phyloP scores from a whole-genome alignment of 202 grass and related monocot species.

The Setaria italica region DNA sequence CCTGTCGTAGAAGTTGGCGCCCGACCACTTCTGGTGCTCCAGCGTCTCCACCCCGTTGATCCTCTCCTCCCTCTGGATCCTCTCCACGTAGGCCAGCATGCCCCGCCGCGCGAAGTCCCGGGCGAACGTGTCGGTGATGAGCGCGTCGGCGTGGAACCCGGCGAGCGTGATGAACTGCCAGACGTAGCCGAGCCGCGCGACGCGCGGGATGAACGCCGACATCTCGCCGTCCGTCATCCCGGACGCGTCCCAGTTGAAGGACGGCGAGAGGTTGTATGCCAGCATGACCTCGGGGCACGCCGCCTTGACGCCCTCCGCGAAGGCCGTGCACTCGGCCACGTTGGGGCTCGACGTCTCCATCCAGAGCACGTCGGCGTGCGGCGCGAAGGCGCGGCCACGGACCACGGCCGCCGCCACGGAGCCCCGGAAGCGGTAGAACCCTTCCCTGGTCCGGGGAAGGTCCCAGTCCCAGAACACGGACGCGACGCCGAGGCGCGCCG shows the following conservation, averaged over 20 bases:
- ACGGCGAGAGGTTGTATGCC: slow-evolving; percentile 96
- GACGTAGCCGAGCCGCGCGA: slow-evolving; percentile 69
- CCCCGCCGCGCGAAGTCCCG: slow-evolving; percentile 80
- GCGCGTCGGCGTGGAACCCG: slow-evolving; percentile 96
- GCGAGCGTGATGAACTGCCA: slow-evolving; percentile 99
- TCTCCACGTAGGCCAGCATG: slow-evolving; percentile 95
- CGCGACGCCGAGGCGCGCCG: slow-evolving; percentile 60
- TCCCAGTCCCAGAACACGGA: slow-evolving; percentile 97
- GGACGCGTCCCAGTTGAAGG: slow-evolving; percentile 96
- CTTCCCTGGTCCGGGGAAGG: slow-evolving; percentile 80
- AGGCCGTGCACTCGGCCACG: slow-evolving; percentile 73
- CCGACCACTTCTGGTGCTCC: slow-evolving; percentile 97
- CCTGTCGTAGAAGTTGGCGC: slow-evolving; percentile 87
- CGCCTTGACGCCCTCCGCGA: slow-evolving; percentile 67
- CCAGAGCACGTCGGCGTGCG: slow-evolving; percentile 86
- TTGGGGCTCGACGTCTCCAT: slow-evolving; percentile 97
- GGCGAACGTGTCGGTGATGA: slow-evolving; percentile 84
- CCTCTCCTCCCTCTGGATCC: slow-evolving; percentile 95
- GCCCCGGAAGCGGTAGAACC: slow-evolving; percentile 87
- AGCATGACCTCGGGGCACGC: slow-evolving; percentile 69
- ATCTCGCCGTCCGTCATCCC: slow-evolving; percentile 86
- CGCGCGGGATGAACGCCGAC: slow-evolving; percentile 76
- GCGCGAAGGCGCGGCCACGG: slow-evolving; percentile 69
- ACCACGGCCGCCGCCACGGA: slow-evolving; percentile 80
- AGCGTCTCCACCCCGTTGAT: slow-evolving; percentile 90